Evolutionary conservation across 495 filamentous ascomycete genomes (phyloP).

Genomic region (Hapsidospora chrysogenum): DNA sequence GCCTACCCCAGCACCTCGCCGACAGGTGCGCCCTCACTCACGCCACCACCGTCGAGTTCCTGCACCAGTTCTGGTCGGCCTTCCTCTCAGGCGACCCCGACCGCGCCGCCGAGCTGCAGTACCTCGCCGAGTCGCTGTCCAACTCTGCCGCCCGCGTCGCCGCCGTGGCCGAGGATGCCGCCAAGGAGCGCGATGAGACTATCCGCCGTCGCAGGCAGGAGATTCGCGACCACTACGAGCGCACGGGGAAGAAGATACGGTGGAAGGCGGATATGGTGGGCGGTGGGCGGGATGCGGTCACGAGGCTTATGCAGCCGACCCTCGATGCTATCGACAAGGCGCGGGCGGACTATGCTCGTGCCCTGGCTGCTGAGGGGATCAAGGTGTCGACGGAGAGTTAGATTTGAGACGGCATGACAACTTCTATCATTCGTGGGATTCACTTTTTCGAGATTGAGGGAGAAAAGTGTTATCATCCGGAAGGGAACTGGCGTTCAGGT

Average conservation of each 20-base stretch:
- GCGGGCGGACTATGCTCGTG: slow-evolving; percentile 42
- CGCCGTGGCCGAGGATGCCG: slow-evolving; percentile 64
- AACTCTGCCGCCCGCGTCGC: slow-evolving; percentile 65
- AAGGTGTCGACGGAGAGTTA: slow-evolving; percentile 17
- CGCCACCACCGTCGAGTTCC: slow-evolving; percentile 81
- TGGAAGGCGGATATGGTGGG: slow-evolving; percentile 45
- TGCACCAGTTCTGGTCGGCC: slow-evolving; percentile 88
- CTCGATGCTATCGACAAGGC: slow-evolving; percentile 49
- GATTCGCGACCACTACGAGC: slow-evolving; percentile 45
- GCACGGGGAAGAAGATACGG: slow-evolving; percentile 51
- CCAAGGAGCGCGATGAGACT: slow-evolving; percentile 46
- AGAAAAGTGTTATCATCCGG: too few species aligned
- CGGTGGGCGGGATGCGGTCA: slow-evolving; percentile 63
- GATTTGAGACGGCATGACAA: too few species aligned
- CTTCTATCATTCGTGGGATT: too few species aligned
- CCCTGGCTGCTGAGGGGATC: slow-evolving; percentile 39
- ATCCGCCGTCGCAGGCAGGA: slow-evolving; percentile 51
- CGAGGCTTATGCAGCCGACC: slow-evolving; percentile 56
- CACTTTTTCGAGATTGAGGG: too few species aligned
- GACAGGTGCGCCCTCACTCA: slow-evolving; percentile 71
- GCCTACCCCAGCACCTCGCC: slow-evolving; percentile 46
- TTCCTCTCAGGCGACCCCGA: slow-evolving; percentile 73
- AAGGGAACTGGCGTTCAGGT: too few species aligned
- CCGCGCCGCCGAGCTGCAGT: slow-evolving; percentile 56
- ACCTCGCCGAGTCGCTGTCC: slow-evolving; percentile 59